Percentiles rank a stretch among this genome's conserved stretches.
Conservation (phyloP, 1,139 yeast species). For the Zygosaccharomyces pseudobailii region DNA sequence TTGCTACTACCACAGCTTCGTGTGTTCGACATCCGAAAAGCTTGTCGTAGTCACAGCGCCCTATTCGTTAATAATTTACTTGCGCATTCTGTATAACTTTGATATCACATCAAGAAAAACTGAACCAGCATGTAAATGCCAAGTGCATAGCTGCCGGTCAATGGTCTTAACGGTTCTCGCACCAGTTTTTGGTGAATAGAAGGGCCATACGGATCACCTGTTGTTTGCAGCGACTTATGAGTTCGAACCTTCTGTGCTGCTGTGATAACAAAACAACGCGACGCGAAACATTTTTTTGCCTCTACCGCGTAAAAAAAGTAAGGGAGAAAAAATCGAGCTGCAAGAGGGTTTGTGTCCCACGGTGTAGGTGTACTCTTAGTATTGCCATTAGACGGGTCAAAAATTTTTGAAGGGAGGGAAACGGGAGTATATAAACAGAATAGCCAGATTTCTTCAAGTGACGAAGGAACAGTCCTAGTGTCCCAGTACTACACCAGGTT, state of each 20-base stretch:
- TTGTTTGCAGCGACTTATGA: too few relatives aligned
- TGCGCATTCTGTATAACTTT: too few relatives aligned
- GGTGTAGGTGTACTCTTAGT: background rate
- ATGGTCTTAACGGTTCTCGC: too few relatives aligned
- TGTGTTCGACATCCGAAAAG: too few relatives aligned
- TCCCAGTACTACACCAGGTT: background rate
- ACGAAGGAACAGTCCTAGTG: background rate
- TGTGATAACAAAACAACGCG: background rate
- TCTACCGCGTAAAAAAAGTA: background rate
- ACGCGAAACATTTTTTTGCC: slow-evolving; percentile 2
- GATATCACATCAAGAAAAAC: too few relatives aligned
- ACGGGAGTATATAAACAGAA: background rate
- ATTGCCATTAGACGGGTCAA: background rate
- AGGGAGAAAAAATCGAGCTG: background rate
- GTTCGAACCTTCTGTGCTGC: background rate
- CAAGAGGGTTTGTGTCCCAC: slow-evolving; percentile 4
- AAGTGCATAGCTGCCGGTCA: too few relatives aligned
- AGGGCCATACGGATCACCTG: too few relatives aligned
- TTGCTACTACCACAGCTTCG: too few relatives aligned
- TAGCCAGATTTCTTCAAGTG: background rate
- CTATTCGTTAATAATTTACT: too few relatives aligned
- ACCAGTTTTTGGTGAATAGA: too few relatives aligned
- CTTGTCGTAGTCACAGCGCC: too few relatives aligned
- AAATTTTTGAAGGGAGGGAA: background rate
- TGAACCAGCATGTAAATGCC: too few relatives aligned